These are phyloP conservation scores for Moringa oleifera DNA, from an alignment of 345 rosid species.

Conservation along the genomic window DNA sequence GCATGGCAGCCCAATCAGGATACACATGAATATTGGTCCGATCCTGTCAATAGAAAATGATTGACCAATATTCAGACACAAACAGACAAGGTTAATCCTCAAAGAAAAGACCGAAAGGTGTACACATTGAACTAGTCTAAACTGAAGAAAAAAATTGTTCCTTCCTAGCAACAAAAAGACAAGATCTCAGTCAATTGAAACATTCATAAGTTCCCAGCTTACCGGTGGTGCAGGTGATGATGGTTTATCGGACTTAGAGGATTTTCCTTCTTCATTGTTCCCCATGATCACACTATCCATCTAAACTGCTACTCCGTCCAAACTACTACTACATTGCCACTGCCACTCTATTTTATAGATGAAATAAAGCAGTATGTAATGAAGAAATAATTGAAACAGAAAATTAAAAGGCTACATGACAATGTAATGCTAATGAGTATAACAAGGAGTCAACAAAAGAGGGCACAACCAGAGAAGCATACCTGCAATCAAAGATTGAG, in stretches of 20 bases:
- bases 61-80: conserved; percentile 22
- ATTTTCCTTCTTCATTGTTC: conserved; percentile 64
- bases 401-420: too few species aligned
- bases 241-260: conserved; percentile 55
- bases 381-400: too few species aligned
- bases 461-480: too few species aligned
- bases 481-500: too few species aligned
- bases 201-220: conserved; percentile 20
- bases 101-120: too few species aligned
- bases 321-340: too few species aligned
- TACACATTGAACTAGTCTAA: not conserved
- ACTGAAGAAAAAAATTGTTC: not conserved
- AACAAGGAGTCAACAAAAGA: too few species aligned
- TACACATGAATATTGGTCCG: conserved; percentile 62
- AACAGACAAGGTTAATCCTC: not conserved
- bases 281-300: conserved; percentile 60
- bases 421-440: too few species aligned
- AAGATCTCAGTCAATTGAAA: conserved; percentile 1
- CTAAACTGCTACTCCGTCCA: too few species aligned
- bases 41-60: conserved; percentile 48
- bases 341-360: too few species aligned
- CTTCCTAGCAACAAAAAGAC: conserved; percentile 2
- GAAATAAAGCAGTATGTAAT: too few species aligned
- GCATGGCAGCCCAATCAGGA: conserved; percentile 93
- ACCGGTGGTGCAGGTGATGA: conserved; percentile 59